Conservation (phyloP, 331 rosid genomes). For the Pyracantha coccinea region DNA sequence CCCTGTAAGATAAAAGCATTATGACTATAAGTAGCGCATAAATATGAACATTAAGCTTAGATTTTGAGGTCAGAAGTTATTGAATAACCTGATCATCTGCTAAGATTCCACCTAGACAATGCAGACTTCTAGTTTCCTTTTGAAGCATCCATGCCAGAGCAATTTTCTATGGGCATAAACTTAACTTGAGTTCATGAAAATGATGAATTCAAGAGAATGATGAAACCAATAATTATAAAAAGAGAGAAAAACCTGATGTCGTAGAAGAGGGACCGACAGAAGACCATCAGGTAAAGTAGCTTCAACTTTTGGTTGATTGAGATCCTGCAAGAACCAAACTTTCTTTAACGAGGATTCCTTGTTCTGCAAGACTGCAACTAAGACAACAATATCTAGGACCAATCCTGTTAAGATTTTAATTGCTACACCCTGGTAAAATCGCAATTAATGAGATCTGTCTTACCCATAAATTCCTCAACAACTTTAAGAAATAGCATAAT, state of each 20-base stretch:
- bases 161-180: constrained; percentile 59
- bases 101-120: constrained; percentile 95
- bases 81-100: constrained; percentile 92
- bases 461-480: not conserved
- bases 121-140: constrained; percentile 90
- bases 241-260: constrained; percentile 74
- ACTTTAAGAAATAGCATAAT: not conserved
- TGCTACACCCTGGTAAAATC: not conserved
- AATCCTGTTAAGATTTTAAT: not conserved
- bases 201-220: constrained; percentile 2
- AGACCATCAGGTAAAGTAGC: constrained; percentile 60
- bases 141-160: constrained; percentile 97
- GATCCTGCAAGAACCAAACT: constrained; percentile 62
- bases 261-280: constrained; percentile 78
- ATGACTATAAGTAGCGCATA: constrained; percentile 9
- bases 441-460: not conserved
- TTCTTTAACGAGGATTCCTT: not conserved
- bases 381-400: not conserved
- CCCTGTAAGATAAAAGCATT: constrained; percentile 54
- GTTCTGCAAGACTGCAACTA: not conserved
- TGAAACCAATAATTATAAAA: constrained; percentile 2
- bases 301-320: constrained; percentile 74
- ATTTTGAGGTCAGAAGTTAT: not conserved
- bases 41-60: constrained; percentile 2
- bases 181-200: constrained; percentile 3